Base-by-base conservation (phyloP, 2,329 filamentous ascomycete species). In the Clathrospora elynae region DNA sequence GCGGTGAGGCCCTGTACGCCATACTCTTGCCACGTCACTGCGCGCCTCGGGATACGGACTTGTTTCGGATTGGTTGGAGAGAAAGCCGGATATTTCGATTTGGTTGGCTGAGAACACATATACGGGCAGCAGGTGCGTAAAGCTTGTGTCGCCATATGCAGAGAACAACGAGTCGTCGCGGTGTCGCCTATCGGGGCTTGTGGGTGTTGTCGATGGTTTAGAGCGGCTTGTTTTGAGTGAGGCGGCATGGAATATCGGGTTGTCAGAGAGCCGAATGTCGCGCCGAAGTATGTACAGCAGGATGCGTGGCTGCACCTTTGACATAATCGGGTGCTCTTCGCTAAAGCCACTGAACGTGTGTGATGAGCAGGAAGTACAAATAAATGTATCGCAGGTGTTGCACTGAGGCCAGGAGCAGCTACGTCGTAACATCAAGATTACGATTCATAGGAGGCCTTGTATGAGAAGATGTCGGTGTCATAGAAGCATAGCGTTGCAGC, bases 201-300 rank as follows among this genome's bases (percentile, higher is more conserved):
- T 25, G 28, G 37, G 38, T 11, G 37, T 33, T 37, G 26, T 51
- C 13, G 35, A 25, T 9, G 48, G 31, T 32, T 40, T 47, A 19
- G 44, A 34, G 19, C 44, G 39, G 25, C 48, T 43, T 10, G 49
- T 30, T 25, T 53, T 35, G n/a, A 66, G 65, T 17, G 73, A 69
- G 5, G 78, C 68, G 45, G 78, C 74, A 61, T 88, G 77, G 13
- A 92, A 77, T 28, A 90, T 77, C 0, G 87, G 87, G 59, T 91
- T 91, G 68, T 92, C 88, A 18, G 80, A 76, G 17, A 87, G 75
- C 47, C 88, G 84, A 13, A 90, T 75, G 64, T 92, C 88, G 54
- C 84, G 82, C 30, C 87, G 82, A 23, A 91, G 68, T 14, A 91
- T 67, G 61, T 90, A 90, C 41, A 92, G 75, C 36, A 90, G 72